Conservation (phyloP, 768 basidiomycete species). For the Boletellus sp. region DNA sequence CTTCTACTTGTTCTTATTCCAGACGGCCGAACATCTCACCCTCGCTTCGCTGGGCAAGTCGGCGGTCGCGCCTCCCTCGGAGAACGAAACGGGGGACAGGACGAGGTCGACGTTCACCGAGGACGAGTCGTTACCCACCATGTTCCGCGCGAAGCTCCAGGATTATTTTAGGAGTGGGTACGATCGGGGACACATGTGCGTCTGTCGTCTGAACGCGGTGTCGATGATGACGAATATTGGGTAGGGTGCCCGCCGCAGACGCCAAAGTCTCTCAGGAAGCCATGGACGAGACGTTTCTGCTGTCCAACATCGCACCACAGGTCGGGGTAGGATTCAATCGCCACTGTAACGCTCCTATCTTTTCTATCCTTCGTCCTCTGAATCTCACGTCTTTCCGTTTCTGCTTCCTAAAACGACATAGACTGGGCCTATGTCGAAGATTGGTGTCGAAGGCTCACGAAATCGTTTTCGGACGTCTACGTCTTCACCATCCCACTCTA, state of each 20-base stretch:
- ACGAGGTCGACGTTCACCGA: conserved; percentile 77
- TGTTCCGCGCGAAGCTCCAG: conserved; percentile 77
- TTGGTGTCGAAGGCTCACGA: conserved; percentile 89
- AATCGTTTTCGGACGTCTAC: conserved; percentile 90
- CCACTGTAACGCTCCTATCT: conserved; percentile 61
- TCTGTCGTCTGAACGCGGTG: conserved; percentile 7
- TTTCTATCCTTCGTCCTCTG: not conserved
- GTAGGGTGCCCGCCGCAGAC: conserved; percentile 94
- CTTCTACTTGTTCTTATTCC: not conserved
- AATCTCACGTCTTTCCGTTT: not conserved
- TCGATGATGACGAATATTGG: conserved; percentile 2
- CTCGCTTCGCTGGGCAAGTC: conserved; percentile 65
- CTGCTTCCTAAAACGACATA: conserved; percentile 29
- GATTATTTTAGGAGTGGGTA: conserved; percentile 95
- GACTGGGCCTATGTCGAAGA: conserved; percentile 98
- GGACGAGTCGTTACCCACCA: conserved; percentile 69
- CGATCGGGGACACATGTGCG: conserved; percentile 95
- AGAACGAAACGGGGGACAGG: conserved; percentile 57
- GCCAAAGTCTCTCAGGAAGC: conserved; percentile 88
- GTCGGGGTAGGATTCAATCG: conserved; percentile 97
- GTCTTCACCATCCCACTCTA: conserved; percentile 98
- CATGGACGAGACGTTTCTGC: conserved; percentile 94
- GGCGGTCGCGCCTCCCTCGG: conserved; percentile 27
- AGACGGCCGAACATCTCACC: conserved; percentile 97
- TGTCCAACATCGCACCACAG: conserved; percentile 97